Evolutionary conservation across 2,329 filamentous ascomycete species (phyloP), one percentile per base, ranked within the genome.

Genomic region (Fusarium nurragi): DNA sequence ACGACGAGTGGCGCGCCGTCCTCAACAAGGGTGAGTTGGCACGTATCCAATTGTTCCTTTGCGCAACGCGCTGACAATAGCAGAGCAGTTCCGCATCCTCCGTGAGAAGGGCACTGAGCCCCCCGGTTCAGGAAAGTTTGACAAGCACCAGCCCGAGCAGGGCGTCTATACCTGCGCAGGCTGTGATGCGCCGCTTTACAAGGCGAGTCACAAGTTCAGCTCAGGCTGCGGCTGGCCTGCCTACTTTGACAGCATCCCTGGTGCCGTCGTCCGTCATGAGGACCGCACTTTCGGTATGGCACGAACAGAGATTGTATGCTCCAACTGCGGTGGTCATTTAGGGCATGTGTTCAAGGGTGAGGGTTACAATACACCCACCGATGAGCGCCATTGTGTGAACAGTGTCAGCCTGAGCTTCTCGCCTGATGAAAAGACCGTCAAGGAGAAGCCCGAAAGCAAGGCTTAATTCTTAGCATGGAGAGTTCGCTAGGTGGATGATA

Each of bases 341-440:
- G 93, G 93, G n/a, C 93, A 97, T 81, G 93, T 97, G 12, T 97
- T 97, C 77, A 95, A 96, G 82, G 93, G 93, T 14, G 93, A 97
- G 77, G 90, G 91, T 26, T 95, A 89, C 74, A 72, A 84, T 9
- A 96, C 91, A 21, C 93, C 95, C 6, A 98, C 94, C 19, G 90
- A 99, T 76, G 95, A 99, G 86, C 86, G 95, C 62, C 95, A 99
- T 81, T 99, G 95, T 75, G 95, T 99, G 57, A 99, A 98, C 76
- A 95, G 92, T 73, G 80, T 98, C 50, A 96, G 92, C 75, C 81
- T 98, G 78, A 95, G 88, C 71, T 98, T 99, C 75, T 85, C 82
- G 3, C 81, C 83, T 2, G 84, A 91, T 45, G 89, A 92, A 64
- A 85, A 86, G 70, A 73, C 76, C 45, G 76, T 72, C 22, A 72